These are phyloP conservation scores for Epicoccum sorghinum DNA, from an alignment of 2,329 filamentous ascomycete genomes.

Conservation along the genomic window DNA sequence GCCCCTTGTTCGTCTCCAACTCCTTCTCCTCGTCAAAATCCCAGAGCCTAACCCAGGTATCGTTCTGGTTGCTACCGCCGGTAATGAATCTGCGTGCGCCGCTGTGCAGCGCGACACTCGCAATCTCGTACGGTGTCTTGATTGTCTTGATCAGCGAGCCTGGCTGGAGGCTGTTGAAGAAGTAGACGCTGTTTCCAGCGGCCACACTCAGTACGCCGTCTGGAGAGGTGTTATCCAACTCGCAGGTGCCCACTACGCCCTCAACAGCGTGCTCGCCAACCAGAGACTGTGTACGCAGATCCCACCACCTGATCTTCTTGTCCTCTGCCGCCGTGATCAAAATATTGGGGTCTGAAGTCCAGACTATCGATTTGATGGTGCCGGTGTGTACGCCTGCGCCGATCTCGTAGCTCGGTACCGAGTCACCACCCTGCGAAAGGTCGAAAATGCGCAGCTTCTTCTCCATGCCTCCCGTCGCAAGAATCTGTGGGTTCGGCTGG, in stretches of 20 bases:
- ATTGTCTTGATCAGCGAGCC: constrained; percentile 77
- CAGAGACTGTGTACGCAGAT: constrained; percentile 76
- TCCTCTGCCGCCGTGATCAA: constrained; percentile 90
- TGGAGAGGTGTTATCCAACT: constrained; percentile 69
- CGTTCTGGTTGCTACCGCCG: constrained; percentile 75
- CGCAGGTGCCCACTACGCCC: constrained; percentile 87
- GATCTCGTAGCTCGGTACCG: constrained; percentile 76
- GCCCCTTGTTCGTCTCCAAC: constrained; percentile 92
- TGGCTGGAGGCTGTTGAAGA: constrained; percentile 79
- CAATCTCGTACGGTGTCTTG: constrained; percentile 81
- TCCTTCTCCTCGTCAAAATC: constrained; percentile 84
- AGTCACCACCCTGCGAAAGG: constrained; percentile 65
- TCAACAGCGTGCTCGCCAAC: constrained; percentile 80
- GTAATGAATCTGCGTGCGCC: constrained; percentile 84
- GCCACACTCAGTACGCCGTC: constrained; percentile 85
- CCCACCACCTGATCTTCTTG: constrained; percentile 93
- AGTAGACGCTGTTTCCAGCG: constrained; percentile 92
- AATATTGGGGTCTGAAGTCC: constrained; percentile 86
- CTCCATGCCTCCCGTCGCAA: constrained; percentile 93
- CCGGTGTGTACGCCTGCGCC: constrained; percentile 81
- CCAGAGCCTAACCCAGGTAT: constrained; percentile 97
- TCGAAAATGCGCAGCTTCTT: constrained; percentile 97
- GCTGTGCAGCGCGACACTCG: constrained; percentile 86
- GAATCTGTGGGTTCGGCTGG: constrained; percentile 75
- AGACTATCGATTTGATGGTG: constrained; percentile 95